A percentile compares a stretch with the other conserved stretches of the same genome.
These are phyloP conservation scores for Colletotrichum tofieldiae DNA, from an alignment of 2,329 filamentous ascomycete genomes.

Conservation along the genomic window DNA sequence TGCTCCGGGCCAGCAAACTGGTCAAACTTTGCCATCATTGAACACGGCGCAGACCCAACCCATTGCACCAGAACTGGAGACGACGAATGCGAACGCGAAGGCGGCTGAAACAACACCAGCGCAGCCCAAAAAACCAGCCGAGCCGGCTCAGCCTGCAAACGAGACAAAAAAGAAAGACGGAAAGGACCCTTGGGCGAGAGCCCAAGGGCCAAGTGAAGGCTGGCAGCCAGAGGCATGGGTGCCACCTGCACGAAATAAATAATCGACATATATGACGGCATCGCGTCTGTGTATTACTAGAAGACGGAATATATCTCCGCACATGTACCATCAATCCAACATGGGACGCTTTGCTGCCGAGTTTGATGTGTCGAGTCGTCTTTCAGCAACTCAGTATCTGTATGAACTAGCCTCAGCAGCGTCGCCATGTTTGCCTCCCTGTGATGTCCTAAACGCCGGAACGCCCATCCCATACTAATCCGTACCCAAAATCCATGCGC, in stretches of 20 bases:
- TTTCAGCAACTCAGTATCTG: not conserved
- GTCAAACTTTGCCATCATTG: slow-evolving; percentile 50
- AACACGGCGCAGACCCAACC: slow-evolving; percentile 43
- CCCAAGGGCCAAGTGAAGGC: slow-evolving; percentile 70
- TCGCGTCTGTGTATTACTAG: slow-evolving; percentile 29
- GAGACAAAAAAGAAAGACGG: slow-evolving; percentile 41
- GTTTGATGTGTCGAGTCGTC: not conserved
- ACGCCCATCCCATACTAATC: slow-evolving; percentile 19
- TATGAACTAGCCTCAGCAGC: not conserved
- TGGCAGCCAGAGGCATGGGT: slow-evolving; percentile 79
- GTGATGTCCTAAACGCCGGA: slow-evolving; percentile 21
- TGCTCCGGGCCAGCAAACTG: slow-evolving; percentile 49
- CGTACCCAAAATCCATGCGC: slow-evolving; percentile 9
- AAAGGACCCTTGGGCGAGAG: slow-evolving; percentile 72
- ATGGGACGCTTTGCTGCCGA: not conserved
- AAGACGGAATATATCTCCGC: slow-evolving; percentile 23
- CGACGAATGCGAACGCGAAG: slow-evolving; percentile 25
- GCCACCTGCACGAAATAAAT: slow-evolving; percentile 59
- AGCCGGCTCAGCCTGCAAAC: slow-evolving; percentile 7
- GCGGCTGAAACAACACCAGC: slow-evolving; percentile 8
- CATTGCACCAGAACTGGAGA: slow-evolving; percentile 37
- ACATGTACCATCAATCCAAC: slow-evolving; percentile 29
- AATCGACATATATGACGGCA: slow-evolving; percentile 2
- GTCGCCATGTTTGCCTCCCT: not conserved
- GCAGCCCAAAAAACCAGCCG: slow-evolving; percentile 7